phyloP scores from a whole-genome alignment of 139 green algal genomes.

The Desmodesmus armatus region DNA sequence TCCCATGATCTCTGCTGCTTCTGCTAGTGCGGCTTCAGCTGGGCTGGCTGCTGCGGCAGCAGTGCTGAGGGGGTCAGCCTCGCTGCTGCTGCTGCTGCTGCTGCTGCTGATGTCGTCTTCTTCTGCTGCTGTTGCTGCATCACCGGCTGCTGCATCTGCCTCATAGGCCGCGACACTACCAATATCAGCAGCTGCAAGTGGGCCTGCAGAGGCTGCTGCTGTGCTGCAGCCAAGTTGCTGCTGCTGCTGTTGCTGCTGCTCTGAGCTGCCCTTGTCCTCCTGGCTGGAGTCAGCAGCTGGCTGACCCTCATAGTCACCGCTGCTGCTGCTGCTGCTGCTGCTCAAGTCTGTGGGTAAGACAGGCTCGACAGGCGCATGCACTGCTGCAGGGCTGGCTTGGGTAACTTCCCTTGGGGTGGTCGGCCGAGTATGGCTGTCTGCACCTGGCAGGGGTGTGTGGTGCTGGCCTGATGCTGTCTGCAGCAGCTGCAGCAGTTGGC shows the following conservation, averaged over 20 bases:
- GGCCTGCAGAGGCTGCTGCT: too few species aligned
- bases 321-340: slow-evolving; percentile 6
- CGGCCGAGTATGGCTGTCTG: too few species aligned
- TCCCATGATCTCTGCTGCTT: neutral
- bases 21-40: neutral
- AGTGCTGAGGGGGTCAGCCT: neutral
- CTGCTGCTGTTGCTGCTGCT: neutral
- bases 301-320: neutral
- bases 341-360: too few species aligned
- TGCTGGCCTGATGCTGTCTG: neutral
- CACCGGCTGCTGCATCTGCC: too few species aligned
- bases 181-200: too few species aligned
- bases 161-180: too few species aligned
- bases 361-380: too few species aligned
- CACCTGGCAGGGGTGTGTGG: too few species aligned
- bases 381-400: neutral
- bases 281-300: too few species aligned
- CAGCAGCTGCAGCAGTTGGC: slow-evolving; percentile 12
- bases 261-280: neutral
- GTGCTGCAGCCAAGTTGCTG: neutral
- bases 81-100: neutral
- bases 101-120: too few species aligned
- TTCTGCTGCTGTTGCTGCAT: too few species aligned
- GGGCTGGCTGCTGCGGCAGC: neutral
- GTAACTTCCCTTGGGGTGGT: neutral